Evolutionary conservation across 768 basidiomycete species (phyloP).

Genomic region (Rossbeevera mucosa): DNA sequence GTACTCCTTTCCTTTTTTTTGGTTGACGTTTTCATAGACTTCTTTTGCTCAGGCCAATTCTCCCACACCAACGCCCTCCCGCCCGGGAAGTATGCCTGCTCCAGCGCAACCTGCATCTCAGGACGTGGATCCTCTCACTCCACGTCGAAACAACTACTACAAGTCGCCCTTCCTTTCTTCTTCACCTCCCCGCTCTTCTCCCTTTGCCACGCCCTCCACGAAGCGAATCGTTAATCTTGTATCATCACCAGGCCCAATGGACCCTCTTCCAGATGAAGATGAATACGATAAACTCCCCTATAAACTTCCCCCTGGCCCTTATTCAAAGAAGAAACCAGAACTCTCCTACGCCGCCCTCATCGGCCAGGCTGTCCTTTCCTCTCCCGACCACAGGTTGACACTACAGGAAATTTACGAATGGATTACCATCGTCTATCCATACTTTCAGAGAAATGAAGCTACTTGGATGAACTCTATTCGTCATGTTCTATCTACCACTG

Average conservation of each 20-base stretch:
- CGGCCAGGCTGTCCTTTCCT: conserved; percentile 89
- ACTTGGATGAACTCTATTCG: conserved; percentile 99
- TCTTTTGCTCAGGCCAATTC: conserved; percentile 39
- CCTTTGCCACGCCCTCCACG: conserved; percentile 55
- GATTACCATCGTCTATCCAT: conserved; percentile 91
- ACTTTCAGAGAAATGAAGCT: conserved; percentile 86
- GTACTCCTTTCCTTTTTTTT: conserved; percentile 7
- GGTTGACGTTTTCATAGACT: conserved; percentile 13
- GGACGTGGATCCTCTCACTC: conserved; percentile 45
- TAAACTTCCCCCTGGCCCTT: conserved; percentile 79
- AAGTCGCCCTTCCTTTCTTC: conserved; percentile 55
- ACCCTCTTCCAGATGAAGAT: conserved; percentile 56
- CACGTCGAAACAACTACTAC: conserved; percentile 40
- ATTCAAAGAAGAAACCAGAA: conserved; percentile 74
- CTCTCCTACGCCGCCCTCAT: conserved; percentile 93
- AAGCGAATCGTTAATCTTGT: conserved; percentile 65
- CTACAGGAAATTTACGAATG: conserved; percentile 95
- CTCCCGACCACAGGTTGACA: conserved; percentile 76
- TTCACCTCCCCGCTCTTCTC: conserved; percentile 57
- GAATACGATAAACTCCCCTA: conserved; percentile 68
- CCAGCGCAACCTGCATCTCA: conserved; percentile 27
- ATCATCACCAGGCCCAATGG: conserved; percentile 81
- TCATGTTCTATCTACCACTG: conserved; percentile 92
- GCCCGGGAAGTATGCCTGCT: conserved; percentile 29
- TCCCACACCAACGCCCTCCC: conserved; percentile 39